These are phyloP conservation scores for Epichloe aotearoae DNA, from an alignment of 2,329 filamentous ascomycete species.

Conservation along the genomic window DNA sequence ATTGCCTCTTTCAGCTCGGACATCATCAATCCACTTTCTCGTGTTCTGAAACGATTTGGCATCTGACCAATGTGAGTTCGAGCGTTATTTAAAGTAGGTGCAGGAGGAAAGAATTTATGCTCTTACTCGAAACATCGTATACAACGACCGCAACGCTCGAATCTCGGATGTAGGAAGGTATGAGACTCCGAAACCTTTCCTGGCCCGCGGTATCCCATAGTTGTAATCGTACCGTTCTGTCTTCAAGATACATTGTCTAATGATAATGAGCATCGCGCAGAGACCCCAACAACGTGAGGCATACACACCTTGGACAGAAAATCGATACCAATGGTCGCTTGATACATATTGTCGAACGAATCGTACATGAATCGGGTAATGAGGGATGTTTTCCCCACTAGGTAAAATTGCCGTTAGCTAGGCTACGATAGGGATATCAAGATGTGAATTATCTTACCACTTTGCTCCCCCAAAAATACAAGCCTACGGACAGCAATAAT, in stretches of 20 bases:
- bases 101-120: constrained; percentile 2
- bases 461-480: constrained; percentile 96
- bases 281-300: not conserved
- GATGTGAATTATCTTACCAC: constrained; percentile 51
- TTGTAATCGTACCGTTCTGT: constrained; percentile 91
- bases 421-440: not conserved
- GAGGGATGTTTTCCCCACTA: constrained; percentile 95
- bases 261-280: constrained; percentile 1
- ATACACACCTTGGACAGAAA: constrained; percentile 81
- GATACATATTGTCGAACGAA: constrained; percentile 99
- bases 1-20: constrained; percentile 88
- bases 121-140: constrained; percentile 84
- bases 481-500: constrained; percentile 40
- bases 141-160: constrained; percentile 96
- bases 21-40: constrained; percentile 98
- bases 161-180: constrained; percentile 97
- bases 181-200: constrained; percentile 91
- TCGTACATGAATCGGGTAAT: constrained; percentile 99
- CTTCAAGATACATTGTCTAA: constrained; percentile 96
- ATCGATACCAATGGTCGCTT: constrained; percentile 98
- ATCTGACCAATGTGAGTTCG: constrained; percentile 32
- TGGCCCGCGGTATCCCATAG: constrained; percentile 98
- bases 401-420: constrained; percentile 13
- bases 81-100: constrained; percentile 2
- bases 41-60: constrained; percentile 98